A percentile compares a stretch with the other conserved stretches of the same genome.
Conservation (phyloP, 2,329 filamentous ascomycete genomes). For the Nemania diffusa region DNA sequence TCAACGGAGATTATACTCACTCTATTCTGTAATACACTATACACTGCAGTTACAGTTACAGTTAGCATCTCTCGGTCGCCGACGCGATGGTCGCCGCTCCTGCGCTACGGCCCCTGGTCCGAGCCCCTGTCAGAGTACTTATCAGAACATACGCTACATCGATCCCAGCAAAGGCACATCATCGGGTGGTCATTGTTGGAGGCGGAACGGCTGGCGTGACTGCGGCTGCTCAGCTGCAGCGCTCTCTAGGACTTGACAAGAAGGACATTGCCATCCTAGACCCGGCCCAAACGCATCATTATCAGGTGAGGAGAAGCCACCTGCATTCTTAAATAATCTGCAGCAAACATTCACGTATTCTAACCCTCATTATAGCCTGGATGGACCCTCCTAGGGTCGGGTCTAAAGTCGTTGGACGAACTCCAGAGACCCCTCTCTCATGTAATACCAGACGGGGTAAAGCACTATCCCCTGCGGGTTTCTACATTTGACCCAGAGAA, state of each 20-base stretch:
- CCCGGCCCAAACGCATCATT: constrained; percentile 50
- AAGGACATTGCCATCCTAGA: constrained; percentile 52
- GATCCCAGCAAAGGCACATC: constrained; percentile 53
- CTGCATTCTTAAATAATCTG: neutral
- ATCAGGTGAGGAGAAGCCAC: constrained; percentile 44
- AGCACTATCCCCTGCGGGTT: constrained; percentile 50
- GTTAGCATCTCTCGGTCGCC: neutral
- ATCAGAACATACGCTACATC: constrained; percentile 45
- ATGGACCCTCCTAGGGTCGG: constrained; percentile 54
- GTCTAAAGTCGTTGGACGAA: constrained; percentile 46
- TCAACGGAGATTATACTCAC: neutral
- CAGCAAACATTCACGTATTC: neutral
- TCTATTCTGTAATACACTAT: neutral
- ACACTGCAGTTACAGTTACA: neutral
- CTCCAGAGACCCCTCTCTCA: constrained; percentile 46
- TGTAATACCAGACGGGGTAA: constrained; percentile 50
- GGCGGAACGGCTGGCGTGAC: constrained; percentile 73
- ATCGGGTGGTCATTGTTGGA: constrained; percentile 74
- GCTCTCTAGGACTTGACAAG: constrained; percentile 44
- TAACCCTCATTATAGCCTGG: constrained; percentile 46
- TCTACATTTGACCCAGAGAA: constrained; percentile 51
- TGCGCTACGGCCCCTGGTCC: constrained; percentile 37
- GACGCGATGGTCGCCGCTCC: constrained; percentile 33
- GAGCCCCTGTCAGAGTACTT: constrained; percentile 33
- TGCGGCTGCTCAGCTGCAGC: constrained; percentile 74